Base-by-base conservation (phyloP, 805 yeast genomes). In the Sugiyamaella marilandica region DNA sequence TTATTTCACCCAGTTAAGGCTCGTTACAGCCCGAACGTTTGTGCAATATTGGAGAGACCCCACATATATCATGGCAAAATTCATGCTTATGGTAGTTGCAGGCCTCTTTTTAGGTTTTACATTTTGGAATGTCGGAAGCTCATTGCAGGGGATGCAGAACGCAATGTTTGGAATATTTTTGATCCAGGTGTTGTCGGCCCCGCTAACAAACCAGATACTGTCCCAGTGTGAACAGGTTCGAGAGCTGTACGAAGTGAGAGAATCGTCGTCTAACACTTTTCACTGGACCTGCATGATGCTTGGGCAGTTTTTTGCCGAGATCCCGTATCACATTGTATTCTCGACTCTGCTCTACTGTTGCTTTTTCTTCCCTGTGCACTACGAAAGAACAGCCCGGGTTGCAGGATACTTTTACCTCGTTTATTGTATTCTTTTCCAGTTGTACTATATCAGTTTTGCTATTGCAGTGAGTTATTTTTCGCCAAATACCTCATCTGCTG, bases 101-200 rank as follows among this genome's bases (percentile, higher is more conserved):
- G 81, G 87, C 37, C 62, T 86, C 14, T 82, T 84, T 64, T 78
- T 83, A 56, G 95, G 95, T 41, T 87, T 87, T 67, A 74, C 84
- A 0, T 87, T 82, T 69, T 83, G 75, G 71, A 75, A 83, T 59
- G 77, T 83, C 41, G 78, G 76, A 51, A 70, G 72, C 36, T 65
- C 79, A 34, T 60, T 76, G 44, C 73, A 75, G 44, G 87, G 86
- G 50, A 71, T 82, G 62, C 82, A 76, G 64, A 80, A 82, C 65
- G 74, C 79, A 53, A 72, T 83, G 74, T 80, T 84, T 62, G 77
- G 81, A 32, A 73, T 78, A 33, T 82, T 85, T 62, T 71, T 84
- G 70, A 72, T 84, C 46, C 72, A 82, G 62, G 76, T 83, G 53
- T 63, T 79, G 50, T 72, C 80, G 50, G 79, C 80, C n/a, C 82